Conservation (phyloP, 1,284 basidiomycete species). For the Inonotus hispidus region DNA sequence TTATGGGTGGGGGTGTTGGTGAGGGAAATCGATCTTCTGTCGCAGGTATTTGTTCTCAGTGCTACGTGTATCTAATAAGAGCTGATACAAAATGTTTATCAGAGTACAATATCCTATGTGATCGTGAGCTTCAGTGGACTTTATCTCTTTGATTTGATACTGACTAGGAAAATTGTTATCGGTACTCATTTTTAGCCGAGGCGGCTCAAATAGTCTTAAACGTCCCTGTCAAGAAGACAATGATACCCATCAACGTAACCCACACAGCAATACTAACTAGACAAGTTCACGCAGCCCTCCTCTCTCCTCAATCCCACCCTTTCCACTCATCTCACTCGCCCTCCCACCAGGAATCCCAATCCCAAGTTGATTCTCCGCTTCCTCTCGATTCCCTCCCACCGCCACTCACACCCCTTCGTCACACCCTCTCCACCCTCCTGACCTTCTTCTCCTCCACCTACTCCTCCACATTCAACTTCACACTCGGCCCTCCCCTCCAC, state of each 20-base stretch:
- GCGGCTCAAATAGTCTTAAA: slow-evolving; percentile 76
- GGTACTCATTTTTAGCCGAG: slow-evolving; percentile 51
- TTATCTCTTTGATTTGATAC: background rate
- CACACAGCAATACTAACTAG: slow-evolving; percentile 72
- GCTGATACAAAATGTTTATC: slow-evolving; percentile 4
- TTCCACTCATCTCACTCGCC: background rate
- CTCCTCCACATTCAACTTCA: slow-evolving; percentile 65
- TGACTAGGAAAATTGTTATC: slow-evolving; percentile 1
- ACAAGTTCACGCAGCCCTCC: slow-evolving; percentile 45
- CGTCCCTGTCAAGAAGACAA: slow-evolving; percentile 46
- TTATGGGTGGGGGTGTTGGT: slow-evolving; percentile 88
- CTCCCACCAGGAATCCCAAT: slow-evolving; percentile 18
- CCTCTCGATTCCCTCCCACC: slow-evolving; percentile 29
- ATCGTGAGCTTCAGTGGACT: slow-evolving; percentile 45
- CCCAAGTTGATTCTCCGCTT: no score
- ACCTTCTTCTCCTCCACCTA: slow-evolving; percentile 68
- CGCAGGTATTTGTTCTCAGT: slow-evolving; percentile 40
- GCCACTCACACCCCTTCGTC: slow-evolving; percentile 54
- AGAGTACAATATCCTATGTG: slow-evolving; percentile 81
- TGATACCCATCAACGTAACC: slow-evolving; percentile 83
- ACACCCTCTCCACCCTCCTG: slow-evolving; percentile 68
- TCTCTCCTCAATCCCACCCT: slow-evolving; percentile 31
- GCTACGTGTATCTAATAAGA: background rate
- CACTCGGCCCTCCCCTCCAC: slow-evolving; percentile 74
- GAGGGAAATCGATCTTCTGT: slow-evolving; percentile 73